Percentiles rank a stretch among this genome's conserved stretches.
Evolutionary conservation across 2,329 filamentous ascomycete species (phyloP).

Genomic region (Penicillium brevicompactum): DNA sequence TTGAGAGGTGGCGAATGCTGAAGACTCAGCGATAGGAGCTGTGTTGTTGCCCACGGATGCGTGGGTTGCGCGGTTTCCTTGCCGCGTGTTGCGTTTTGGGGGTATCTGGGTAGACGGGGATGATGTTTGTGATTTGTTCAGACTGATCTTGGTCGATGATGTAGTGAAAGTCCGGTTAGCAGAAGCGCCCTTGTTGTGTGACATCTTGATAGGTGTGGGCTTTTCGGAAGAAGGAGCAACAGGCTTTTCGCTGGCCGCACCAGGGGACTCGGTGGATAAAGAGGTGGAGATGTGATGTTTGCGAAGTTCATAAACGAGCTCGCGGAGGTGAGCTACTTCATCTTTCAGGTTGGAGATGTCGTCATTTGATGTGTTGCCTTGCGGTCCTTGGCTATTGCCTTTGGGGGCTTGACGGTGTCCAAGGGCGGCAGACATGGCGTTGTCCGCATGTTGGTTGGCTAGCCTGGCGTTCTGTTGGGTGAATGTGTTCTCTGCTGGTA

Average conservation of each 20-base stretch:
- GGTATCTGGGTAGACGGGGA: not conserved
- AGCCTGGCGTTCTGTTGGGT: slow-evolving; percentile 22
- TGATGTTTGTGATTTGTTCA: not conserved
- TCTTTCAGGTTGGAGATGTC: slow-evolving; percentile 30
- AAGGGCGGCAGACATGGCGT: slow-evolving; percentile 26
- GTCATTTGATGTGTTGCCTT: slow-evolving; percentile 16
- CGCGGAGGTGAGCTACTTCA: slow-evolving; percentile 35
- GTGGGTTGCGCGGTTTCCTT: not conserved
- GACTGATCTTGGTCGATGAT: slow-evolving; percentile 10
- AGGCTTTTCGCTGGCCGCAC: slow-evolving; percentile 5
- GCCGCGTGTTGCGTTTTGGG: slow-evolving; percentile 1
- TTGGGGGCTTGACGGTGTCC: slow-evolving; percentile 10
- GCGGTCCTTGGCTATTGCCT: not conserved
- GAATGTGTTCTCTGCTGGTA: slow-evolving; percentile 15
- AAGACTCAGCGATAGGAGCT: not conserved
- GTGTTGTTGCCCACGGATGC: not conserved
- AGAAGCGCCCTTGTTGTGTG: not conserved
- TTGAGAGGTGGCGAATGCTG: not conserved
- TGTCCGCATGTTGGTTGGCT: slow-evolving; percentile 27
- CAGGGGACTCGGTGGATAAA: slow-evolving; percentile 9
- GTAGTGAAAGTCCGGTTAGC: slow-evolving; percentile 17
- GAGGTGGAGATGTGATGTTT: slow-evolving; percentile 19
- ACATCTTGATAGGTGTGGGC: not conserved
- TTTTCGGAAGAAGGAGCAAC: slow-evolving; percentile 3
- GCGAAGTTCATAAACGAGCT: slow-evolving; percentile 31